Evolutionary conservation across 2,329 filamentous ascomycete genomes (phyloP), one percentile per base, ranked within the genome.

Genomic region (Orbilia brochopaga): DNA sequence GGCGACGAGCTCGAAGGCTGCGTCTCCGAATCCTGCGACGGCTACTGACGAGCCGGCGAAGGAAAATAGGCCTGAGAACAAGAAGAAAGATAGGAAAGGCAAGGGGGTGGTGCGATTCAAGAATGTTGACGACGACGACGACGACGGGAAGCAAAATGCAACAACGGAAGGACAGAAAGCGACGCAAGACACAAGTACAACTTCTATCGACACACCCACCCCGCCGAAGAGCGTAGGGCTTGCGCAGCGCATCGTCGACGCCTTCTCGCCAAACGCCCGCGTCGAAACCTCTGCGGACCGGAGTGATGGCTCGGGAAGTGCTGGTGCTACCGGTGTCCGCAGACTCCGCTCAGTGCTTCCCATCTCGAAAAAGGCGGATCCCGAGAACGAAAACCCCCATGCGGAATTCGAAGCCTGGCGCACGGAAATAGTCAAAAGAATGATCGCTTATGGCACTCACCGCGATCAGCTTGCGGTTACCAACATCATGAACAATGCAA

Each of bases 1-100:
- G 15, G 60, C 60, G 7, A 30, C 19, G 1, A 72, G 67, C 23
- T 72, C 67, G 21, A 65, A 60, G 1, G 64, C 66, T 13, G 65
- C 67, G 11, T 72, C 60, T 60, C 61, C 67, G 10, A 72, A 72
- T 42, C 65, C 67, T 52, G 67, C 67, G 35, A 72, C 67, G 7
- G 65, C 67, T 11, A 60, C 67, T 17, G 67, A 60, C 4, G 67
- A 72, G 23, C 46, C 65, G 23, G 60, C 55, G 2, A 51, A 56
- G 35, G 65, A 72, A 27, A 19, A 52, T 15, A 57, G 48, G 19
- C 32, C 23, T 2, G 53, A 30, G 17, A 60, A 32, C 10, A 54
- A 54, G n/a, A 64, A 55, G 24, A 23, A 58, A 6, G 35, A 51
- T 7, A 60, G 64, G 13, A 56, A 60, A 44, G 50, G 27, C 17